Conservation (phyloP, 768 basidiomycete genomes). For the Leccinellum luteum region DNA sequence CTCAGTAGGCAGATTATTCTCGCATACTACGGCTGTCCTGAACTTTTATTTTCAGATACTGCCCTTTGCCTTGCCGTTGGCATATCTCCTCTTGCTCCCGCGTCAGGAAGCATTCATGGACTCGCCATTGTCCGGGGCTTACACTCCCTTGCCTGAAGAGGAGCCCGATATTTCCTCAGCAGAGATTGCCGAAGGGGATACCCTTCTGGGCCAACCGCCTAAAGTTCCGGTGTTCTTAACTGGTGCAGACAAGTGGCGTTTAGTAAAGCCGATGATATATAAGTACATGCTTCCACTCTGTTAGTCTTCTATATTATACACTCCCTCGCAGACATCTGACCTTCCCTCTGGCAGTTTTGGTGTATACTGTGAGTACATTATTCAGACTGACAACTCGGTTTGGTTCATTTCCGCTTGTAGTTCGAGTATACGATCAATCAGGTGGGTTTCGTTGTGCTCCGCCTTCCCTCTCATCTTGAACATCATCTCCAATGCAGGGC, state of each 20-base stretch:
- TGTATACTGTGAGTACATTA: conserved; percentile 52
- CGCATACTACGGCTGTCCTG: not conserved
- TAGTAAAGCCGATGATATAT: conserved; percentile 75
- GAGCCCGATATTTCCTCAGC: conserved; percentile 18
- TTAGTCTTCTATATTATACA: conserved; percentile 39
- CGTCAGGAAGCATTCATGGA: conserved; percentile 48
- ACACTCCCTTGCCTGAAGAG: conserved; percentile 38
- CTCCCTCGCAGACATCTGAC: conserved; percentile 13
- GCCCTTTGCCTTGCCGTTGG: conserved; percentile 74
- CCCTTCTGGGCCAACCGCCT: conserved; percentile 28
- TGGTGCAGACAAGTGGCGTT: conserved; percentile 69
- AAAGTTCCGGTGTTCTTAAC: conserved; percentile 55
- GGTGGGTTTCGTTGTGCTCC: conserved; percentile 33
- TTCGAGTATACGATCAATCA: conserved; percentile 93
- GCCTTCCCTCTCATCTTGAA: not conserved
- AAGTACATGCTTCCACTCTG: conserved; percentile 94
- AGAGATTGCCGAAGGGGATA: conserved; percentile 30
- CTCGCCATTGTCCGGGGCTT: conserved; percentile 35
- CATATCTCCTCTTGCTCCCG: conserved; percentile 80
- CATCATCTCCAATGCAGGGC: conserved; percentile 45
- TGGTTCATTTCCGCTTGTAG: conserved; percentile 39
- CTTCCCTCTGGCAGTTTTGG: conserved; percentile 41
- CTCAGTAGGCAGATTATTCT: conserved; percentile 49
- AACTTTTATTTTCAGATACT: conserved; percentile 52
- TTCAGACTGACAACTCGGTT: not conserved